These are phyloP conservation scores for Psilocybe tampanensis DNA, from an alignment of 768 basidiomycete species.

Conservation along the genomic window DNA sequence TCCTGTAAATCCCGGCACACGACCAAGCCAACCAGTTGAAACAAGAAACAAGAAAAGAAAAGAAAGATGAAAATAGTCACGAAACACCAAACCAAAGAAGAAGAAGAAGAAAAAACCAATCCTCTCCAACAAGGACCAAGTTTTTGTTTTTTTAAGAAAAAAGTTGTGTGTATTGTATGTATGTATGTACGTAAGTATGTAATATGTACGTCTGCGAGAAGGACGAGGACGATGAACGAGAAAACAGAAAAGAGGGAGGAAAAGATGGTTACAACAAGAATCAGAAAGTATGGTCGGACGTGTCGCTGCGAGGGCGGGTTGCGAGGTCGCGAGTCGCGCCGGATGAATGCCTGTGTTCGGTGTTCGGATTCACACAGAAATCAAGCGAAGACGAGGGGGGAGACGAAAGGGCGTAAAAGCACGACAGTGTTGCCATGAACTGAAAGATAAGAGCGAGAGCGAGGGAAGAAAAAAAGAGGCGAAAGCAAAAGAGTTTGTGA, in stretches of 20 bases:
- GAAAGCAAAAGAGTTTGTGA: neutral
- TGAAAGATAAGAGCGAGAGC: neutral
- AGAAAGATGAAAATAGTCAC: too few species aligned
- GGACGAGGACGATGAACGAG: too few species aligned
- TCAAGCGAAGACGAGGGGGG: neutral
- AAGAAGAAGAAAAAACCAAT: too few species aligned
- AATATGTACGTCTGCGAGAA: neutral
- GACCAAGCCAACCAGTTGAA: too few species aligned
- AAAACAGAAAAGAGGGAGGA: constrained; percentile 18
- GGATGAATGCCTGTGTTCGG: too few species aligned
- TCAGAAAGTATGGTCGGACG: neutral
- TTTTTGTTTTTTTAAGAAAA: too few species aligned
- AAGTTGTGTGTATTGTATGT: neutral
- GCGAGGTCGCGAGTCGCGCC: too few species aligned
- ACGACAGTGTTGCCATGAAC: neutral
- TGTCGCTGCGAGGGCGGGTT: neutral
- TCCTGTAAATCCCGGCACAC: too few species aligned
- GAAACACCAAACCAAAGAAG: too few species aligned
- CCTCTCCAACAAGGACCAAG: too few species aligned
- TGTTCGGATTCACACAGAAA: neutral
- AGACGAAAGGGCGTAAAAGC: neutral
- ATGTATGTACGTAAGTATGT: neutral
- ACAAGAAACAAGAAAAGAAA: too few species aligned
- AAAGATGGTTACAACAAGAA: constrained; percentile 5
- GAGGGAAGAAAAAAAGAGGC: neutral